Evolutionary conservation across 331 rosid species (phyloP), one percentile per base, ranked within the genome.

Genomic region (Telfairia occidentalis): DNA sequence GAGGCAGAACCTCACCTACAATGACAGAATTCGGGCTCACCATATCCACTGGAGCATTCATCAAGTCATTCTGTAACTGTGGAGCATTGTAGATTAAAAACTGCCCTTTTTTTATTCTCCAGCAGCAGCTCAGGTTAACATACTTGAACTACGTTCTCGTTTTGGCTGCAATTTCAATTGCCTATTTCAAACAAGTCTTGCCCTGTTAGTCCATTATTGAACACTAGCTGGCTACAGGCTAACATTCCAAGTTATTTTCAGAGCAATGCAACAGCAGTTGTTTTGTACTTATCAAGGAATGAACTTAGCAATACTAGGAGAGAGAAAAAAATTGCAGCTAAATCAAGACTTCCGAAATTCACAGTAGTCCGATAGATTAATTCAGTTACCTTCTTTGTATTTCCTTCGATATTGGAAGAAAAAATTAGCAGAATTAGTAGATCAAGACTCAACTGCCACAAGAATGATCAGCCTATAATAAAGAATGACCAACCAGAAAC

Each of bases 51-150:
- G 84, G 72, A 58, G 71, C 78, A 79, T 34, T 76, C 78, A 74
- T 82, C 55, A 74, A 71, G 53, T 80, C 86, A 67, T 79, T 75
- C 82, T 86, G 90, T 90, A 84, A 72, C 48, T 74, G 32, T 29
- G 55, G 6, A 37, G 50, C 45, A 38, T 53, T 58, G 24, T 3
- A 30, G 40, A 29, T 15, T 23, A 9, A 60, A 30, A 30, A 30
- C 69, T 30, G 2, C 12, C 43, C 32, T 5, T 16, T 43, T 43
- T 23, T 48, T 21, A 48, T 24, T 12, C 28, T 71, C 35, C 24
- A 43, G 53, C 64, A 50, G 23, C 35, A 23, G 55, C 38, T 13
- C 15, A 42, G 15, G 23, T 13, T 10, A 69, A 15, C 74, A 43
- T 16, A 45, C 75, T 45, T 12, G 24, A n/a, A 35, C 48, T 1